Evolutionary conservation across 208 protist species (phyloP).

Genomic region (Naegleria fowleri): DNA sequence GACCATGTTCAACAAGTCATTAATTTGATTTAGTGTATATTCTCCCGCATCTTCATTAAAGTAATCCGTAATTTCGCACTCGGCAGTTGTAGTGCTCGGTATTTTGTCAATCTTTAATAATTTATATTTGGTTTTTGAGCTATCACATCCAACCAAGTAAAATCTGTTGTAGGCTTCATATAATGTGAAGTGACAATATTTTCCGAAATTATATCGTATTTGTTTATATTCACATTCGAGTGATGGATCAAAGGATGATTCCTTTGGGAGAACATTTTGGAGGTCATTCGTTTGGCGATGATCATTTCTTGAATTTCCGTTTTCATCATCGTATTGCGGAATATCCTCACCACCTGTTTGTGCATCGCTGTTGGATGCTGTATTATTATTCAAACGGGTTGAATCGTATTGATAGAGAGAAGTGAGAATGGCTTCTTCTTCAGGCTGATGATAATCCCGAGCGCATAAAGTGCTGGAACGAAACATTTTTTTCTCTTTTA

Average conservation of each 20-base stretch:
- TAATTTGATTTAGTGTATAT: background rate
- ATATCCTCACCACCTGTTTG: background rate
- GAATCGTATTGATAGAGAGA: too few species aligned
- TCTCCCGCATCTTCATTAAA: conserved; percentile 1
- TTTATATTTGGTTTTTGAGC: background rate
- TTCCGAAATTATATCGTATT: background rate
- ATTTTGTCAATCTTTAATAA: conserved; percentile 18
- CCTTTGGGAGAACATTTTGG: too few species aligned
- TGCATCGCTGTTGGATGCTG: background rate
- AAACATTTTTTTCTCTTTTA: too few species aligned
- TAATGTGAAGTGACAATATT: conserved; percentile 2
- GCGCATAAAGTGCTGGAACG: too few species aligned
- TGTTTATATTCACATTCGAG: background rate
- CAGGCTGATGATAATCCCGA: too few species aligned
- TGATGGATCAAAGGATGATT: background rate
- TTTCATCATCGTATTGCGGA: background rate
- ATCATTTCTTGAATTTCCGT: too few species aligned
- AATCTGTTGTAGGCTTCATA: background rate
- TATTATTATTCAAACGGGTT: background rate
- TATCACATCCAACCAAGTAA: conserved; percentile 14
- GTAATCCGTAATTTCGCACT: background rate
- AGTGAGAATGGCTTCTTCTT: too few species aligned
- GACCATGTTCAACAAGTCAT: background rate
- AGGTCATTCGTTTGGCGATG: too few species aligned
- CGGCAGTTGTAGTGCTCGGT: too few species aligned